Percentiles rank a stretch among this genome's conserved stretches.
phyloP scores from a whole-genome alignment of 179 eudicot genomes.

The Beta macrorhiza region DNA sequence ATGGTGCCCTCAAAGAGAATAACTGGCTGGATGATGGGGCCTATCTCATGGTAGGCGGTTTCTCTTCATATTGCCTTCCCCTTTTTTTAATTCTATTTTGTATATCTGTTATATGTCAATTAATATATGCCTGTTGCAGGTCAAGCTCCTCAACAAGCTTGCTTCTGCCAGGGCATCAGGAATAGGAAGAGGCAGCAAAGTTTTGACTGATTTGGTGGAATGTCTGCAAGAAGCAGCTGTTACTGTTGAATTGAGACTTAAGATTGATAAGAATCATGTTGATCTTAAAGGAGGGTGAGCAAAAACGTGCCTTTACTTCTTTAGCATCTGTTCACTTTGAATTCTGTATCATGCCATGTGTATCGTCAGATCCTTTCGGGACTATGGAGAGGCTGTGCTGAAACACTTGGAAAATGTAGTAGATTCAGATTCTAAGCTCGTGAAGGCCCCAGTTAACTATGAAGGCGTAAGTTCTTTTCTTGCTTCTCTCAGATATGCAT shows the following conservation, averaged over 20 bases:
- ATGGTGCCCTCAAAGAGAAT: conserved; percentile 98
- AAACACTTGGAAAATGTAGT: conserved; percentile 67
- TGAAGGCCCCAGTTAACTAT: conserved; percentile 84
- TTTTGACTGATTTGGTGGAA: conserved; percentile 82
- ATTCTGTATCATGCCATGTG: not conserved
- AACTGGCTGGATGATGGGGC: conserved; percentile 99
- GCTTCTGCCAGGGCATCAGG: conserved; percentile 91
- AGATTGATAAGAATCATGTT: conserved; percentile 76
- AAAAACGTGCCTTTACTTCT: not conserved
- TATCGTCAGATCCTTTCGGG: conserved; percentile 71
- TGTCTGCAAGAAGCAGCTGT: conserved; percentile 80
- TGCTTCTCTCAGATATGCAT: not conserved
- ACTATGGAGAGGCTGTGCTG: conserved; percentile 85
- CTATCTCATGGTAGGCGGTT: conserved; percentile 76
- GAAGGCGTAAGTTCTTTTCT: conserved; percentile 77
- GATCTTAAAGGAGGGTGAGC: conserved; percentile 94
- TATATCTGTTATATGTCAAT: not conserved
- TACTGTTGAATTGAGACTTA: conserved; percentile 76
- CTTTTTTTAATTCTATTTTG: not conserved
- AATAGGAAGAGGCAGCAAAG: conserved; percentile 71
- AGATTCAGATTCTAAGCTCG: conserved; percentile 65
- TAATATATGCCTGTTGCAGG: conserved; percentile 42
- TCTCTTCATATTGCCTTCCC: not conserved
- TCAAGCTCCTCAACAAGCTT: conserved; percentile 89
- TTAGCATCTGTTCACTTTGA: not conserved